Conservation (phyloP, 148 eudicot species). For the Amaranthus palmeri region DNA sequence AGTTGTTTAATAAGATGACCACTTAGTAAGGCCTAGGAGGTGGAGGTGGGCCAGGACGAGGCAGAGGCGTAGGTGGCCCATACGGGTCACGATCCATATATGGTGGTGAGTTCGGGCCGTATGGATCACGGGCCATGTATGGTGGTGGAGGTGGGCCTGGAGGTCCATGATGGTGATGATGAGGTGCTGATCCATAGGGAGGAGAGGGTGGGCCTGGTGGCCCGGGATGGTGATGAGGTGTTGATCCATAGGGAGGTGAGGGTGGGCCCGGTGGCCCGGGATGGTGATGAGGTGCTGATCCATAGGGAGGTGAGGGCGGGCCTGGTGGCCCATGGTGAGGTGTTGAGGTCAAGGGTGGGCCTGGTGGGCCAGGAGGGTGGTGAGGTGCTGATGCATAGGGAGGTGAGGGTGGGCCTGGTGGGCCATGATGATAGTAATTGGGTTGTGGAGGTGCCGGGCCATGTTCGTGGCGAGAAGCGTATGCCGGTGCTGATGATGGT, state of each 20-base stretch:
- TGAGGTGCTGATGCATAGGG: conserved; percentile 3
- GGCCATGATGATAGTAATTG: conserved; percentile 18
- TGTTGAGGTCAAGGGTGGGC: conserved; percentile 16
- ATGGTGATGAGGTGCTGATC: conserved; percentile 2
- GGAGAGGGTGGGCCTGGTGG: conserved; percentile 7
- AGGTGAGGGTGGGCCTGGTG: conserved; percentile 33
- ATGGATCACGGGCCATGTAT: conserved; percentile 11
- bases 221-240: background rate
- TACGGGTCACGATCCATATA: conserved; percentile 6
- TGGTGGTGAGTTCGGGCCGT: conserved; percentile 3
- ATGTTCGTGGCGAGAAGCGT: conserved; percentile 10
- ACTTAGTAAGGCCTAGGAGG: conserved; percentile 20
- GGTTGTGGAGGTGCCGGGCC: conserved; percentile 20
- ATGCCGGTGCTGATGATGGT: background rate
- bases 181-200: background rate
- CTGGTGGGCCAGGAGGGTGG: conserved; percentile 18
- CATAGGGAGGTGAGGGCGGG: conserved; percentile 2
- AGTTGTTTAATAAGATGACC: background rate
- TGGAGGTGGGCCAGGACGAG: conserved; percentile 18
- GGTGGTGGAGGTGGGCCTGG: conserved; percentile 7
- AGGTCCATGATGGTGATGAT: background rate
- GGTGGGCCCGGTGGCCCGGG: conserved; percentile 28
- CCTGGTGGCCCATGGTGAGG: conserved; percentile 2
- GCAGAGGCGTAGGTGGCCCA: conserved; percentile 6
- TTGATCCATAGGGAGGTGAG: background rate